Evolutionary conservation across 768 basidiomycete species (phyloP), one percentile per base, ranked within the genome.

Genomic region (Podaxis pistillaris): DNA sequence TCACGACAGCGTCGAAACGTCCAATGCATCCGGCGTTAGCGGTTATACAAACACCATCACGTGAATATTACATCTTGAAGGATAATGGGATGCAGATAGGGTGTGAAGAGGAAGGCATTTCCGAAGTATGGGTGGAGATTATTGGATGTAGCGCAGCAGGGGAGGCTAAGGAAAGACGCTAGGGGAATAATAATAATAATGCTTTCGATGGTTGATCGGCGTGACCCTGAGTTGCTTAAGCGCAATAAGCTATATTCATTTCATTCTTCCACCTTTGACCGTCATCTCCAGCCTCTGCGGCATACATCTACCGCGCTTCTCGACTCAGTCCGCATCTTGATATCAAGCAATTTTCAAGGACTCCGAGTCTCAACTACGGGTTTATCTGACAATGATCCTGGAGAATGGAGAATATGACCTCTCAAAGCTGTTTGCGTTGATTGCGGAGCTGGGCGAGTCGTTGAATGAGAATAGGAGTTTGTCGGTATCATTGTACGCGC

Each of bases 391-490:
- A 24, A 82, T 82, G 63, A 81, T 87, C 67, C 72, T 88, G 68
- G 84, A 88, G 66, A 72, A 69, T 61, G 79, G 77, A 65, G 89
- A 90, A 61, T 76, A 83, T 66, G 86, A 88, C 60, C 77, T 89
- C 37, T 75, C 78, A 68, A 86, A 84, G 56, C 81, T 93, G 54
- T 86, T 87, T 83, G 70, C 77, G 36, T 73, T 89, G 24, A 87
- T 96, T 46, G 81, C 84, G 24, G 93, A 96, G 73, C 85, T 97
- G 41, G 86, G 90, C 41, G 90, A 92, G 65, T 91, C 95, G 73
- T 81, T 97, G 62, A 86, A 83, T 60, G 87, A 86, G 67, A 97
- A 96, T 73, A 82, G 91, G 26, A 81, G 82, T 33, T 72, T 89
- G 62, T 88, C 93, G 3, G 84, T 87, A 24, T 79, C 83, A 37